These are phyloP conservation scores for Lignosus rhinocerotis DNA, from an alignment of 1,284 basidiomycete species.

Conservation along the genomic window DNA sequence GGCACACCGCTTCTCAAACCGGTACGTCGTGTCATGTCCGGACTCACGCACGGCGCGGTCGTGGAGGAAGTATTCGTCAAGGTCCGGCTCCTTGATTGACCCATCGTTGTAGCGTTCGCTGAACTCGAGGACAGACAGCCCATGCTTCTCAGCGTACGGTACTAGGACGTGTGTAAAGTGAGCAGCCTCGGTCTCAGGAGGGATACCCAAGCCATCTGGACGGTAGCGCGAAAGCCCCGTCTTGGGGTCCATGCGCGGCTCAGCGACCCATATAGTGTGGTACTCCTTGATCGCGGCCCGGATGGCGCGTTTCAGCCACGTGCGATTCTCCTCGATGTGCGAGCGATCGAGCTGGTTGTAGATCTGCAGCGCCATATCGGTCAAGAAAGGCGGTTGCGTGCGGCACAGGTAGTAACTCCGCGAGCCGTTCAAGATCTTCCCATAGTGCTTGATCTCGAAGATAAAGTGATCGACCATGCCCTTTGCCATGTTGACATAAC, in stretches of 20 bases:
- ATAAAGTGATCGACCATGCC: constrained; percentile 99
- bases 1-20: constrained; percentile 95
- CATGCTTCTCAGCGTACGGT: constrained; percentile 91
- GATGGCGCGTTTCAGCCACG: constrained; percentile 94
- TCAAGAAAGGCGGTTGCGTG: constrained; percentile 97
- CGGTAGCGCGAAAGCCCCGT: constrained; percentile 93
- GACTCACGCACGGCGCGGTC: constrained; percentile 94
- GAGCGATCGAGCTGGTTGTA: constrained; percentile 93
- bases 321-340: constrained; percentile 79
- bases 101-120: constrained; percentile 95
- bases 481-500: constrained; percentile 90
- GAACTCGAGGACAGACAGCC: constrained; percentile 96
- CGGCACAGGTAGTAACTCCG: constrained; percentile 92
- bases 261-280: constrained; percentile 94
- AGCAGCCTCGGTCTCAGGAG: constrained; percentile 96
- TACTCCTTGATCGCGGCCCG: constrained; percentile 98
- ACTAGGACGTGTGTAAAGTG: constrained; percentile 98
- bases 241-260: constrained; percentile 90
- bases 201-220: constrained; percentile 94
- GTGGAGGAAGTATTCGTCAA: constrained; percentile 98
- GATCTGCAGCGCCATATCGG: constrained; percentile 97
- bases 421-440: constrained; percentile 83
- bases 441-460: constrained; percentile 98
- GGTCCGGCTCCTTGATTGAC: constrained; percentile 79
- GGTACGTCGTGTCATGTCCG: constrained; percentile 97